Evolutionary conservation across 2,329 filamentous ascomycete species (phyloP), one percentile per base, ranked within the genome.

Genomic region (Colletotrichum spaethianum): DNA sequence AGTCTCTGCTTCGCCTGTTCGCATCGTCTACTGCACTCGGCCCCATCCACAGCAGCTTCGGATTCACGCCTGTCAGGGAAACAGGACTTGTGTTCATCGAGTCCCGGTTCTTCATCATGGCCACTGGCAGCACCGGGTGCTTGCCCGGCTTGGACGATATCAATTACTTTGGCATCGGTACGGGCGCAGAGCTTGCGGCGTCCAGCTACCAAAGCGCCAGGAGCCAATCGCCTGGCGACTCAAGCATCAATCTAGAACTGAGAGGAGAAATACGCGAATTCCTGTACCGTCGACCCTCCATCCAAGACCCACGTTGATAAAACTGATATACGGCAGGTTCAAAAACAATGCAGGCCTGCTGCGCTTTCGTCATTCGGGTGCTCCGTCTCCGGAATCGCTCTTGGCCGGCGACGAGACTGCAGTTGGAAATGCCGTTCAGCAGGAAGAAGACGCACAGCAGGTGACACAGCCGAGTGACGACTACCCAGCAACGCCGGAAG

Each of bases 81-180:
- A 38, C 18, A 3, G 28, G 7, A 16, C 4, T 26, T 44, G 26
- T 12, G 3, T 44, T 12, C 23, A 8, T 28, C 20, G 23, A 28
- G 46, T 31, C 1, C 20, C 50, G 1, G 36, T 38, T 28, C 23
- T 38, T 20, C 52, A 59, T 26, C 7, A 68, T 72, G 64, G 26
- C 40, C 40, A n/a, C 23, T 8, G 20, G 16, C 11, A 28, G 18
- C 20, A 23, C 8, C 20, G 44, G 26, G 26, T 23, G 50, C 40
- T 40, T 56, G 14, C 63, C 56, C 18, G 53, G 33, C 42, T 59
- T 60, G n/a, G 57, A 72, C 1, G 26, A 53, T 33, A 28, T 68
- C 57, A 57, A 57, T 7, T 53, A 57, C 26, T 46, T 53, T 67
- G 64, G 57, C 16, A 72, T 72, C 44, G 64, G 69, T 16, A 28